Conservation (phyloP, 495 filamentous ascomycete genomes). For the Aspergillus taichungensis region DNA sequence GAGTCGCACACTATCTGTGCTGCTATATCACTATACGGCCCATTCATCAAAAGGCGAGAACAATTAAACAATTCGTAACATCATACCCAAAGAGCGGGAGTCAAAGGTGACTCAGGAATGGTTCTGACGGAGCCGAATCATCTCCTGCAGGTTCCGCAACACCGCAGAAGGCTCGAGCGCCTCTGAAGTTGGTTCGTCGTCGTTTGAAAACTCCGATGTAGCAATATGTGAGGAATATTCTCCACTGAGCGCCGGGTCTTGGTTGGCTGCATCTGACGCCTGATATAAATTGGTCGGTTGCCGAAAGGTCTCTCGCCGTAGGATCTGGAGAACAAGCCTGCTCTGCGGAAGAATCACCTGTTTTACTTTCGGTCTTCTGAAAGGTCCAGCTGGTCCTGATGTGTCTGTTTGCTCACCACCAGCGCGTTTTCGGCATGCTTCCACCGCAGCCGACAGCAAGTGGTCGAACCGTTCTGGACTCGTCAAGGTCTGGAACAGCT, state of each 20-base stretch:
- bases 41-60: too few relatives aligned
- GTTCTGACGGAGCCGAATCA: not conserved
- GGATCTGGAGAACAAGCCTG: slow-evolving; percentile 4
- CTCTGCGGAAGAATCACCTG: slow-evolving; percentile 9
- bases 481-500: slow-evolving; percentile 2
- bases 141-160: slow-evolving; percentile 2
- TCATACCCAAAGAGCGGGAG: too few relatives aligned
- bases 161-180: not conserved
- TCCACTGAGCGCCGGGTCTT: too few relatives aligned
- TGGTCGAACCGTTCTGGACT: not conserved
- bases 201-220: not conserved
- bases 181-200: not conserved
- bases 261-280: not conserved
- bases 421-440: not conserved
- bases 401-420: not conserved
- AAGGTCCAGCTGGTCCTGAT: not conserved
- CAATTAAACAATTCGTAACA: too few relatives aligned
- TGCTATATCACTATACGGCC: too few relatives aligned
- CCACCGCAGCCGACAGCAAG: slow-evolving; percentile 1
- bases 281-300: not conserved
- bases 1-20: too few relatives aligned
- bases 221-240: too few relatives aligned
- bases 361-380: slow-evolving; percentile 1
- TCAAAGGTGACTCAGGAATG: too few relatives aligned
- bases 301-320: slow-evolving; percentile 1